Evolutionary conservation across 768 basidiomycete species (phyloP).

Genomic region (Amanita brunnescens): DNA sequence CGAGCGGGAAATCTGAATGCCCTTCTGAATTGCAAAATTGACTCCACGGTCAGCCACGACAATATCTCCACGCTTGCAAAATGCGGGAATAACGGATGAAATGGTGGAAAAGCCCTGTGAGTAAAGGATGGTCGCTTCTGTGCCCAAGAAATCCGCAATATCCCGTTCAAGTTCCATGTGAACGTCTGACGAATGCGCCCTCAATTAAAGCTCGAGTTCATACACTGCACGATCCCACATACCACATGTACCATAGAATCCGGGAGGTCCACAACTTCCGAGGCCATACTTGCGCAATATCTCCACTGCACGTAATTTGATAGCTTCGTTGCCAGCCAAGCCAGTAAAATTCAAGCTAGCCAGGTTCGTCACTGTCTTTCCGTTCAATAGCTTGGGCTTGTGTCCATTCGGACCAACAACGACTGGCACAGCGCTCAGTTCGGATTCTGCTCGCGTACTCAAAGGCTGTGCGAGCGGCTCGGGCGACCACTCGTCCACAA

Average conservation of each 20-base stretch:
- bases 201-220: neutral
- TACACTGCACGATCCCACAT: constrained; percentile 17
- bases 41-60: constrained; percentile 98
- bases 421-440: constrained; percentile 69
- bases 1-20: constrained; percentile 86
- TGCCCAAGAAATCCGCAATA: constrained; percentile 84
- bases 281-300: constrained; percentile 84
- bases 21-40: constrained; percentile 93
- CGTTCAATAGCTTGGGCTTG: constrained; percentile 67
- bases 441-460: constrained; percentile 47
- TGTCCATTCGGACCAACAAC: constrained; percentile 76
- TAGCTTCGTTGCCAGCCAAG: constrained; percentile 76
- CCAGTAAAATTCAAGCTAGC: constrained; percentile 91
- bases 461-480: constrained; percentile 71
- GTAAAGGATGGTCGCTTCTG: constrained; percentile 86
- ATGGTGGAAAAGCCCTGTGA: constrained; percentile 90
- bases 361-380: constrained; percentile 73
- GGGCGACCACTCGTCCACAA: constrained; percentile 92
- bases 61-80: constrained; percentile 95
- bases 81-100: constrained; percentile 92
- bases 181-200: constrained; percentile 61
- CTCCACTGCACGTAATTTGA: constrained; percentile 81
- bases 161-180: constrained; percentile 85
- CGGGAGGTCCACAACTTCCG: constrained; percentile 92
- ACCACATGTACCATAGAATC: constrained; percentile 97